Base-by-base conservation (phyloP, 768 basidiomycete genomes). In the Leccinum sublutescens region DNA sequence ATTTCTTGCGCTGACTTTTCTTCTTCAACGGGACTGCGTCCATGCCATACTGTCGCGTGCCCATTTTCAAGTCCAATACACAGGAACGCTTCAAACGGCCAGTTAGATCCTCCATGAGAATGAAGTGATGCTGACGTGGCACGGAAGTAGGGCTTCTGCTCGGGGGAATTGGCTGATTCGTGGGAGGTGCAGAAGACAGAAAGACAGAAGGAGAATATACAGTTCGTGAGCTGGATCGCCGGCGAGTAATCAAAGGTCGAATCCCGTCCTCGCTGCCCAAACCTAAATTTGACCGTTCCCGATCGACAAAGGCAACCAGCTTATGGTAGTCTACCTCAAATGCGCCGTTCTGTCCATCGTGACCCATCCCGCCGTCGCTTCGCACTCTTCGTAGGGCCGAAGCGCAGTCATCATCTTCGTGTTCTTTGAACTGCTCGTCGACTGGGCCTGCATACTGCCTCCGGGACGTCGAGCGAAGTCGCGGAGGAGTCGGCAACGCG, bases 51-150 rank as follows among this genome's bases (percentile, higher is more conserved):
- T 99, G 97, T 34, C 97, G 81, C 31, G 95, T 98, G n/a, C 97
- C 97, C 97, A 98, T 98, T 80, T 99, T 99, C 66, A 99, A 79
- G 74, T 99, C 97, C 68, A 98, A 84, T 45, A 99, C 96, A 68
- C 97, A 99, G 9, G 97, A 92, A 52, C 83, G 84, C 74, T 91
- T 95, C 68, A 97, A 74, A 34, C 90, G 80, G 25, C 97, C 97
- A 2, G 97, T 99, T 51, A 99, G 78, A 69, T 99, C 97, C 75
- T 99, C 97, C 95, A 99, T 97, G 65, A 98, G 82, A 66, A 99
- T 97, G 70, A 98, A 99, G 71, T 98, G 91, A 69, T 97, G 95
- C 74, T 97, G 95, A 12, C 96, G 86, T 7, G 93, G 86, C 50
- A 89, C 77, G 50, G 79, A 71, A 34, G 79, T 74, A 54, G 82